Evolutionary conservation across 2,329 filamentous ascomycete species (phyloP), one percentile per base, ranked within the genome.

Genomic region (Penicillium freii): DNA sequence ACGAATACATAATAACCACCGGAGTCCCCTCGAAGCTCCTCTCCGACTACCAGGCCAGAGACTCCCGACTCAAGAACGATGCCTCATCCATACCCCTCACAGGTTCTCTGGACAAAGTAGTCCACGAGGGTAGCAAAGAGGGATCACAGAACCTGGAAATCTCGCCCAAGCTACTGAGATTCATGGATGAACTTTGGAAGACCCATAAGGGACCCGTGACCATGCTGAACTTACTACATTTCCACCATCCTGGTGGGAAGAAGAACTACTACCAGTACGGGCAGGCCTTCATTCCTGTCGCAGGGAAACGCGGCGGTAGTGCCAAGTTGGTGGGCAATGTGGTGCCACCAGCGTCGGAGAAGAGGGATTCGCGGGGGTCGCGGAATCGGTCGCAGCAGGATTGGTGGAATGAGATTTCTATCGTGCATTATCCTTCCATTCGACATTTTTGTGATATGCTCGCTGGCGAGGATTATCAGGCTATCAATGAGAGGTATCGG

Each of bases 351-450:
- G 48, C 59, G 4, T 42, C 53, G 19, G 55, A 45, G 17, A 43
- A 55, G 11, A 61, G 64, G 15, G 71, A 73, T 54, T 68, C 69
- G 3, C 53, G 66, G 15, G 67, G 66, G 2, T 43, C 42, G n/a
- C 34, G 45, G 48, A 65, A 63, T 19, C 62, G 33, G 33, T 65
- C 61, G 17, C 66, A 64, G 40, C 57, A 60, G 45, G 72, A 71
- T 13, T 73, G 72, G 51, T 88, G 85, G 85, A 82, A 87, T 68
- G 85, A 88, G 71, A 78, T 88, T 59, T 84, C 85, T 0, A 75
- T 87, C 43, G 85, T 85, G 54, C 84, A 87, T 73, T 87, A 87
- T 70, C 84, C 85, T 3, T 84, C 79, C 50, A 81, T 87, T 36
- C 61, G 70, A 59, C 84, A 87, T 69, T 87, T 87, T 66, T 81